phyloP scores from a whole-genome alignment of 139 green algal species.

The Spirogloea muscicola region DNA sequence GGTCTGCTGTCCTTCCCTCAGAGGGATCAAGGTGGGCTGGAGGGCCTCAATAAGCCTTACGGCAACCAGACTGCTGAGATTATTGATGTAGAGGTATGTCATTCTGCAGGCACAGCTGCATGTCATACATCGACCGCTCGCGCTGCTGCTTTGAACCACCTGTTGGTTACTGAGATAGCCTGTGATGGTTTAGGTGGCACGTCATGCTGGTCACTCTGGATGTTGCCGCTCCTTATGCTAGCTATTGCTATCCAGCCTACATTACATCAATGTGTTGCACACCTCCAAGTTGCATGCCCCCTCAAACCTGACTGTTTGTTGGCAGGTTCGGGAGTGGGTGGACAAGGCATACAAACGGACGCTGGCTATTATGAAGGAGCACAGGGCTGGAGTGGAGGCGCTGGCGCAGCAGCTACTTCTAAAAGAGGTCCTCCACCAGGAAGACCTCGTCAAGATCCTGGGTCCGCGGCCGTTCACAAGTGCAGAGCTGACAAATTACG shows the following conservation, averaged over 20 bases:
- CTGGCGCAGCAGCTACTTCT: constrained; percentile 72
- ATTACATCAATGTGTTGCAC: no score
- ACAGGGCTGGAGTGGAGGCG: constrained; percentile 71
- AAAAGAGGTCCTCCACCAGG: constrained; percentile 77
- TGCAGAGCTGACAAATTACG: constrained; percentile 91
- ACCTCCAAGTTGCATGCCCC: no score
- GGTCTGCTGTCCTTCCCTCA: constrained; percentile 92
- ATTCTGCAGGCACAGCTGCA: no score
- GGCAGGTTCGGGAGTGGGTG: constrained; percentile 85
- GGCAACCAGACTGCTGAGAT: constrained; percentile 83
- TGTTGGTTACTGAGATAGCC: no score
- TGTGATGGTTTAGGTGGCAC: no score
- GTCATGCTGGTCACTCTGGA: no score
- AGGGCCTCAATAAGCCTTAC: constrained; percentile 94
- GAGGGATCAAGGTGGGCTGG: constrained; percentile 54
- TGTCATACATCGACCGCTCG: no score
- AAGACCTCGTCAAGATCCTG: constrained; percentile 85
- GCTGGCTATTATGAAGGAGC: constrained; percentile 74
- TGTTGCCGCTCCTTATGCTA: no score
- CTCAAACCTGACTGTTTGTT: no score
- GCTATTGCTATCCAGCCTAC: no score
- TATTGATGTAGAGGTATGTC: constrained; percentile 78
- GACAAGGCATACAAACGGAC: constrained; percentile 79
- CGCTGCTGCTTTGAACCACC: no score
- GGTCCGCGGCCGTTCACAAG: constrained; percentile 81